Conservation (phyloP, 2,329 filamentous ascomycete genomes). For the Ophiocordyceps camponoti-floridani region DNA sequence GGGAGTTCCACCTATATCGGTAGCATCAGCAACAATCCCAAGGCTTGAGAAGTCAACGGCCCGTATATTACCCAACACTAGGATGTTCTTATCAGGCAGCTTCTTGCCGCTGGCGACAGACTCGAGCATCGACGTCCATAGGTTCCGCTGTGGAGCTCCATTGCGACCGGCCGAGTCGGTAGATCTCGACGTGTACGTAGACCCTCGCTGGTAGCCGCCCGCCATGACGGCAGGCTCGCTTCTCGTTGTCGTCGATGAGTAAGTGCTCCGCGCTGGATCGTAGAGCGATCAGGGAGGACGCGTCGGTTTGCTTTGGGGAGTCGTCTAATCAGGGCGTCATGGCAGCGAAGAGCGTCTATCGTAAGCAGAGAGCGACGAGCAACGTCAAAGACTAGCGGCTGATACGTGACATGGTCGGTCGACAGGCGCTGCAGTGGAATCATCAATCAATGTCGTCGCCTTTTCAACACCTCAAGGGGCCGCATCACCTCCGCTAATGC, state of each 20-base stretch:
- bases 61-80: conserved; percentile 51
- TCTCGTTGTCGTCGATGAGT: not conserved
- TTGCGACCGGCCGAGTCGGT: conserved; percentile 37
- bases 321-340: not conserved
- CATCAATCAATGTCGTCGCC: not conserved
- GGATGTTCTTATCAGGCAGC: conserved; percentile 77
- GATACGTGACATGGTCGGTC: not conserved
- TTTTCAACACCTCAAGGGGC: not conserved
- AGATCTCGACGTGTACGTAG: conserved; percentile 39
- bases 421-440: not conserved
- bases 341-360: not conserved
- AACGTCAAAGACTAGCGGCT: not conserved
- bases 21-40: conserved; percentile 11
- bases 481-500: no score
- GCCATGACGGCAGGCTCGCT: conserved; percentile 20
- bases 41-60: not conserved
- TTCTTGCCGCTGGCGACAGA: conserved; percentile 78
- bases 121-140: conserved; percentile 90
- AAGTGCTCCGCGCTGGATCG: no score
- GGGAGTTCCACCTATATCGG: conserved; percentile 49
- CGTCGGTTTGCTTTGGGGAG: not conserved
- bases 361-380: not conserved
- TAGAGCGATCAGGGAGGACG: not conserved
- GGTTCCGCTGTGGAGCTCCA: conserved; percentile 65
- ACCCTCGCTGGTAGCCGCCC: conserved; percentile 34